Evolutionary conservation across 352 stramenopile species (phyloP).

Genomic region (Globisporangium nagaii): DNA sequence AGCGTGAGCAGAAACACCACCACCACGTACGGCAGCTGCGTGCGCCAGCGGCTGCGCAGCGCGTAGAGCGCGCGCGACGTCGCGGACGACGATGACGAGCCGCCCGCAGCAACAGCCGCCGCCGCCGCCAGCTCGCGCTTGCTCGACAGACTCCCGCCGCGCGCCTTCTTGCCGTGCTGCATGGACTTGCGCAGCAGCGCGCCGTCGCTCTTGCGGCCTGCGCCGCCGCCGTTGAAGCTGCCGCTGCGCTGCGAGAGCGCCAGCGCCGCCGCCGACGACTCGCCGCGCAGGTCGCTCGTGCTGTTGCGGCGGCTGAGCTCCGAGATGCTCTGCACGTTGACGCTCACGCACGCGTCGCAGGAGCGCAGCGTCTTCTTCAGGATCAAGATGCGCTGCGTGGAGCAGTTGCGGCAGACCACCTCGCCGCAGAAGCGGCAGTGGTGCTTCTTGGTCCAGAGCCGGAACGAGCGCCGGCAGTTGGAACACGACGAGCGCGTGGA

Average conservation of each 20-base stretch:
- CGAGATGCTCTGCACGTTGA: slow-evolving; percentile 45
- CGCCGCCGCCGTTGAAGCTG: not conserved
- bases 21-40: slow-evolving; percentile 26
- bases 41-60: slow-evolving; percentile 16
- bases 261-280: slow-evolving; percentile 8
- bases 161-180: not conserved
- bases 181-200: slow-evolving; percentile 12
- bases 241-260: not conserved
- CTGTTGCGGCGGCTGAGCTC: slow-evolving; percentile 38
- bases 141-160: not conserved
- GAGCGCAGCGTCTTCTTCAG: slow-evolving; percentile 67
- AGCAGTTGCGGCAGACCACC: slow-evolving; percentile 70
- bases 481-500: slow-evolving; percentile 55
- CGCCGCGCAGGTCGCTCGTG: slow-evolving; percentile 18
- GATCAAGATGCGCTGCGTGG: slow-evolving; percentile 65
- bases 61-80: not conserved
- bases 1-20: slow-evolving; percentile 24
- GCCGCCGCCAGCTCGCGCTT: not conserved
- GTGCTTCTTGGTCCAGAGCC: slow-evolving; percentile 64
- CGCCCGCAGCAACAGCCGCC: not conserved
- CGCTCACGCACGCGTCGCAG: slow-evolving; percentile 71
- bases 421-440: slow-evolving; percentile 78
- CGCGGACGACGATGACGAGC: not conserved
- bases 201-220: slow-evolving; percentile 12
- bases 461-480: slow-evolving; percentile 58